Conservation (phyloP, 345 rosid genomes). For the Carallia brachiata region DNA sequence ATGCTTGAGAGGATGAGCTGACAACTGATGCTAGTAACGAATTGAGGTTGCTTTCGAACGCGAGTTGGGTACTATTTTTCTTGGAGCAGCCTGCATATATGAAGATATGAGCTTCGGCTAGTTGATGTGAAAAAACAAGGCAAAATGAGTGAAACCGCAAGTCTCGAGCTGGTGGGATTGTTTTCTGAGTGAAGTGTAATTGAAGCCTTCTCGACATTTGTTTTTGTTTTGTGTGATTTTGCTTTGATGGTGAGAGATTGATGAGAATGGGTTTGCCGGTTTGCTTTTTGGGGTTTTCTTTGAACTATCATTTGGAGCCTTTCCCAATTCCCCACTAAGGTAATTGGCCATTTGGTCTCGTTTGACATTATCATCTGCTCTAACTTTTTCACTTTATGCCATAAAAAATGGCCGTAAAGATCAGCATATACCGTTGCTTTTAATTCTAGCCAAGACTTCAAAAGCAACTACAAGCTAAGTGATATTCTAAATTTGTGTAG, state of each 20-base stretch:
- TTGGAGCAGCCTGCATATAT: slow-evolving; percentile 78
- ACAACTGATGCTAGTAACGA: slow-evolving; percentile 58
- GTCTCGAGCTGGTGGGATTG: slow-evolving; percentile 7
- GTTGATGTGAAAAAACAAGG: slow-evolving; percentile 16
- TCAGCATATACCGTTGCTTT: slow-evolving; percentile 25
- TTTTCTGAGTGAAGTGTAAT: slow-evolving; percentile 23
- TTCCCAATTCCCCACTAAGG: slow-evolving; percentile 1
- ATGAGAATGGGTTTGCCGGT: slow-evolving; percentile 17
- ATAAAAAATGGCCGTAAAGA: not conserved
- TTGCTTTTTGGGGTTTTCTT: slow-evolving; percentile 21
- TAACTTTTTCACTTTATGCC: slow-evolving; percentile 11
- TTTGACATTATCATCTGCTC: not conserved
- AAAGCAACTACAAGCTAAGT: not conserved
- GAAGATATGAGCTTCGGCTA: slow-evolving; percentile 46
- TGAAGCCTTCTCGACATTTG: slow-evolving; percentile 35
- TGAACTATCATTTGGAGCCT: not conserved
- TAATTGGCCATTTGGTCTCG: slow-evolving; percentile 19
- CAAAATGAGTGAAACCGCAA: slow-evolving; percentile 14
- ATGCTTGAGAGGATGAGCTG: slow-evolving; percentile 58
- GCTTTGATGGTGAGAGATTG: slow-evolving; percentile 5
- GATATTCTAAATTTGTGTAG: not conserved
- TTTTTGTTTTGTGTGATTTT: not conserved
- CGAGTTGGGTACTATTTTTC: slow-evolving; percentile 56
- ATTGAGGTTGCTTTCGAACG: slow-evolving; percentile 62
- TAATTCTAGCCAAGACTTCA: slow-evolving; percentile 15